Evolutionary conservation across 257 asterid genomes (phyloP).

Genomic region (Nicotiana sylvestris): DNA sequence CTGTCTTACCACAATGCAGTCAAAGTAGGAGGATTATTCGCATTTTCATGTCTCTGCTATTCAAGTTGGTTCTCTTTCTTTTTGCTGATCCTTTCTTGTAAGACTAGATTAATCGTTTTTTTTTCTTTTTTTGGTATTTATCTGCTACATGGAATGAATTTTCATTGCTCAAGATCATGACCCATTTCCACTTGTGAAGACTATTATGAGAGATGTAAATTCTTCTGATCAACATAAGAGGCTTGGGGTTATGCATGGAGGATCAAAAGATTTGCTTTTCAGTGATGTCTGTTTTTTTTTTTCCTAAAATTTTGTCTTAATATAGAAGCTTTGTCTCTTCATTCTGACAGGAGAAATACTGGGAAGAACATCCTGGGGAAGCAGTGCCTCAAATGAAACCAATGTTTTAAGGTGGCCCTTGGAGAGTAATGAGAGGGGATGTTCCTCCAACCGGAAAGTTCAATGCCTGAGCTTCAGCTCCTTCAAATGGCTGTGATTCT

Average conservation of each 20-base stretch:
- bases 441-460: constrained; percentile 39
- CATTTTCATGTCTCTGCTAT: no score
- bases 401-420: no score
- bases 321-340: not conserved
- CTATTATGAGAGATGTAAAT: not conserved
- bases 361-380: constrained; percentile 92
- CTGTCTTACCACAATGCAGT: no score
- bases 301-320: not conserved
- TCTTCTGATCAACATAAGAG: no score
- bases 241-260: no score
- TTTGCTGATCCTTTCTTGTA: not conserved
- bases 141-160: not conserved
- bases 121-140: not conserved
- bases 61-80: not conserved
- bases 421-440: constrained; percentile 26
- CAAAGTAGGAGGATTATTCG: no score
- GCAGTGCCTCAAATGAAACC: constrained; percentile 22
- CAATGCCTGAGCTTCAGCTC: not conserved
- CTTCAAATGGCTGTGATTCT: no score
- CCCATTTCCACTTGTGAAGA: no score
- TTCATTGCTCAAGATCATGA: no score
- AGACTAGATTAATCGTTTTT: no score
- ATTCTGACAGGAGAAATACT: constrained; percentile 62
- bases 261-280: no score
- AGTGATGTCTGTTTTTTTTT: not conserved